Percentiles rank a stretch among this genome's conserved stretches.
Evolutionary conservation across 768 basidiomycete species (phyloP).

Genomic region (Lenzites betulinus): DNA sequence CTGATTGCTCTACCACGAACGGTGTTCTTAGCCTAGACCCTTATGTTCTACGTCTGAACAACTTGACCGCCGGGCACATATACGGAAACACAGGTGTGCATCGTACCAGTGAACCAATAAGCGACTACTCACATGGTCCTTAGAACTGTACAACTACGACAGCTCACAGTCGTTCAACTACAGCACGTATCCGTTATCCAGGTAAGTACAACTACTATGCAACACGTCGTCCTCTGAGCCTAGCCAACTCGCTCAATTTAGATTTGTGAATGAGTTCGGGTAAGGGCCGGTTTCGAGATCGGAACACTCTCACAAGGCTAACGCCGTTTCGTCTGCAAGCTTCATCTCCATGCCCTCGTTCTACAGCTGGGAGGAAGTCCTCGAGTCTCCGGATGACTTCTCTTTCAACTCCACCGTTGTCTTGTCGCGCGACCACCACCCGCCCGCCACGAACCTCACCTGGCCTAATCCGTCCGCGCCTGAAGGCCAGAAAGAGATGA

Average conservation of each 20-base stretch:
- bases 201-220: slow-evolving; percentile 31
- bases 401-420: slow-evolving; percentile 61
- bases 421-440: slow-evolving; percentile 56
- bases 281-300: too few relatives aligned
- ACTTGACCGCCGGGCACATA: slow-evolving; percentile 51
- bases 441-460: slow-evolving; percentile 48
- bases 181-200: slow-evolving; percentile 50
- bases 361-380: slow-evolving; percentile 60
- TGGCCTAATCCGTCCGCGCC: slow-evolving; percentile 58
- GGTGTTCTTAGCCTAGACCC: slow-evolving; percentile 58
- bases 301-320: neutral
- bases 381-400: slow-evolving; percentile 51
- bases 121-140: neutral
- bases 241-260: slow-evolving; percentile 12
- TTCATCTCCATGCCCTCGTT: slow-evolving; percentile 67
- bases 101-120: neutral
- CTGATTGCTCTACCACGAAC: slow-evolving; percentile 58
- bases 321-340: slow-evolving; percentile 27
- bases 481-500: slow-evolving; percentile 55
- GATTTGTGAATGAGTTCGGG: slow-evolving; percentile 64
- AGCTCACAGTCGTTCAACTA: slow-evolving; percentile 53
- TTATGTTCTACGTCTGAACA: slow-evolving; percentile 50
- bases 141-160: slow-evolving; percentile 60
- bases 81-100: slow-evolving; percentile 54
- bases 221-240: neutral